A percentile compares a stretch with the other conserved stretches of the same genome.
Conservation (phyloP, 768 basidiomycete species). For the Pleurotus salmoneostramineus region DNA sequence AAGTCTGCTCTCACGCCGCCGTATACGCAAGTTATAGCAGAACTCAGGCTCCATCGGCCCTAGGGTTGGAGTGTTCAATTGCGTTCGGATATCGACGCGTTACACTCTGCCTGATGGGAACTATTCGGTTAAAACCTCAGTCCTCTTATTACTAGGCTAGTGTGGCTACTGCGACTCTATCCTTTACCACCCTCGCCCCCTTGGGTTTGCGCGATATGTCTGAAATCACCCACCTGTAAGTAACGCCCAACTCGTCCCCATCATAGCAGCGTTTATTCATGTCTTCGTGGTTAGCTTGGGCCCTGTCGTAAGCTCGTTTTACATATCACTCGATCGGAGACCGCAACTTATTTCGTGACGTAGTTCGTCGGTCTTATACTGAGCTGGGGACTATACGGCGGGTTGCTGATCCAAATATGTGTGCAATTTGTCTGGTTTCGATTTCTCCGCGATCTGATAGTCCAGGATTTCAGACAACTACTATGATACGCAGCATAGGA, state of each 20-base stretch:
- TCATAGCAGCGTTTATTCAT: background rate
- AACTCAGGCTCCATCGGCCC: background rate
- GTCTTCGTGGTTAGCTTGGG: background rate
- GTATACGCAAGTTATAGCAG: too few species aligned
- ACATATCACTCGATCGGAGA: background rate
- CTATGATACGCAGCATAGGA: background rate
- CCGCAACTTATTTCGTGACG: background rate
- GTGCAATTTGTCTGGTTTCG: background rate
- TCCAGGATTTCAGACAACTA: background rate
- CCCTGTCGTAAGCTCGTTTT: background rate
- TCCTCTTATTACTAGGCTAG: background rate
- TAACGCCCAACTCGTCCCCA: background rate
- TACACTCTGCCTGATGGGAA: slow-evolving; percentile 1
- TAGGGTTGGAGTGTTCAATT: background rate
- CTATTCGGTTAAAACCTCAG: background rate
- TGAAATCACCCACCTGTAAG: background rate
- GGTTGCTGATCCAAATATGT: background rate
- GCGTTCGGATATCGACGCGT: background rate
- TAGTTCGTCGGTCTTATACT: background rate
- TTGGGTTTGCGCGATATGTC: background rate
- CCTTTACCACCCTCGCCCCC: background rate
- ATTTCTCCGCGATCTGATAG: background rate
- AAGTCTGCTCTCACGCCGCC: background rate
- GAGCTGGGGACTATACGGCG: background rate
- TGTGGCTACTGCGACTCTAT: background rate